A percentile compares a stretch with the other conserved stretches of the same genome.
These are phyloP conservation scores for Penicillium simplicissimum DNA, from an alignment of 495 filamentous ascomycete species.

Conservation along the genomic window DNA sequence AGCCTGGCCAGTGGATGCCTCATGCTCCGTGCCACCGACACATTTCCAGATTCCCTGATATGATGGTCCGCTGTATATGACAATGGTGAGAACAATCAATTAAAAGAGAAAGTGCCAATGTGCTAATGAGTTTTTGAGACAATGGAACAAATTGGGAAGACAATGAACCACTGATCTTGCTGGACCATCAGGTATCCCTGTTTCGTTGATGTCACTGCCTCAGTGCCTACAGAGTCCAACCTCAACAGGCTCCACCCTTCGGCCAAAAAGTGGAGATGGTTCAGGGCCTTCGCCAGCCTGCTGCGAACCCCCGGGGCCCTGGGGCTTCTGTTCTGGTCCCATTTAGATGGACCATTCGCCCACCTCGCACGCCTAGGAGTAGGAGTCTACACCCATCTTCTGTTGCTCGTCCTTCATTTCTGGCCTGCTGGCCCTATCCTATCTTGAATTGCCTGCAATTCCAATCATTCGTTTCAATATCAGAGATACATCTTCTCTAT, in stretches of 20 bases:
- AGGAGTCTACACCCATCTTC: not conserved
- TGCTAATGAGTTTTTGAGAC: not conserved
- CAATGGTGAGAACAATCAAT: not conserved
- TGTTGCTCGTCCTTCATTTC: slow-evolving; percentile 5
- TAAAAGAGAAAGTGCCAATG: not conserved
- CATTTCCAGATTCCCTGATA: not conserved
- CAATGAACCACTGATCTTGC: not conserved
- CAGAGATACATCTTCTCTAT: not conserved
- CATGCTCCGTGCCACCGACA: not conserved
- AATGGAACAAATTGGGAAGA: not conserved
- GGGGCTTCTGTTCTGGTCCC: not conserved
- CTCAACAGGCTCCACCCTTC: not conserved
- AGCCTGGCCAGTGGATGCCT: not conserved
- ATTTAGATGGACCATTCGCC: not conserved
- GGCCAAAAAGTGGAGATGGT: not conserved
- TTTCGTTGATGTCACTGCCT: not conserved
- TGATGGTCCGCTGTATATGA: not conserved
- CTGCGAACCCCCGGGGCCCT: not conserved
- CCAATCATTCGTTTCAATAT: slow-evolving; percentile 4
- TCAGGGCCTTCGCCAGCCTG: not conserved
- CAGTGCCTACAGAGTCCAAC: not conserved
- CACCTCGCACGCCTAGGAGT: not conserved
- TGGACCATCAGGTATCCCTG: not conserved
- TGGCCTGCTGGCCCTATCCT: slow-evolving; percentile 2
- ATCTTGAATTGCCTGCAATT: slow-evolving; percentile 3